These are phyloP conservation scores for Xylariaceae sp. DNA, from an alignment of 2,329 filamentous ascomycete genomes.

Conservation along the genomic window DNA sequence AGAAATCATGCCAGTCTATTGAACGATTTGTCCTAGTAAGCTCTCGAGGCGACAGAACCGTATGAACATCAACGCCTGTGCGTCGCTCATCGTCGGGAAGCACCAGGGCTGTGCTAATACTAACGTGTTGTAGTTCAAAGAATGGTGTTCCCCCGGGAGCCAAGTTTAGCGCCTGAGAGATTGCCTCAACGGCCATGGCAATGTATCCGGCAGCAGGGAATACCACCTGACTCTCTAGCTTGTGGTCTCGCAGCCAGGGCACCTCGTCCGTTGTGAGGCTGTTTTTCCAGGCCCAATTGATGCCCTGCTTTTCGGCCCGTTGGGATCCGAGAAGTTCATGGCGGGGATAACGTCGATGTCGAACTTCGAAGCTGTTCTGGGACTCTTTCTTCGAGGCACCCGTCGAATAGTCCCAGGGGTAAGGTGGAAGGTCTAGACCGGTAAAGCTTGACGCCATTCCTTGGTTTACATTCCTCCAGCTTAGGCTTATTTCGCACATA, in stretches of 20 bases:
- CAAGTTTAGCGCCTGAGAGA: background rate
- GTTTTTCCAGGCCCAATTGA: background rate
- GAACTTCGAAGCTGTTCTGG: conserved; percentile 9
- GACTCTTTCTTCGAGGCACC: conserved; percentile 12
- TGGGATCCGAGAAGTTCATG: background rate
- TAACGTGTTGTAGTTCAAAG: conserved; percentile 3
- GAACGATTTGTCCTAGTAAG: conserved; percentile 4
- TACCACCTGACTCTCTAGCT: background rate
- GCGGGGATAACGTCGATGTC: conserved; percentile 3
- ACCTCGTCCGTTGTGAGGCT: background rate
- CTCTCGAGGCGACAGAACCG: conserved; percentile 6
- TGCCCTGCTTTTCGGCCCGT: background rate
- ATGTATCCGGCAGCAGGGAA: background rate
- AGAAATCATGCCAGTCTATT: conserved; percentile 16
- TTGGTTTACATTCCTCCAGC: conserved; percentile 9
- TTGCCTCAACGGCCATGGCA: background rate
- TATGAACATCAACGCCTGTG: conserved; percentile 6
- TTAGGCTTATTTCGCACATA: background rate
- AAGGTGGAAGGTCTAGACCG: conserved; percentile 27
- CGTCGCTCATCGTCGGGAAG: background rate
- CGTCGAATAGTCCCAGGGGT: conserved; percentile 25
- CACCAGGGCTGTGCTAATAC: conserved; percentile 2
- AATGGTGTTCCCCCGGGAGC: too few relatives aligned
- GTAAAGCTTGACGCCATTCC: background rate
- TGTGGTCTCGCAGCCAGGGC: background rate